Conservation (phyloP, 2,329 filamentous ascomycete genomes). For the Phialophora expanda region DNA sequence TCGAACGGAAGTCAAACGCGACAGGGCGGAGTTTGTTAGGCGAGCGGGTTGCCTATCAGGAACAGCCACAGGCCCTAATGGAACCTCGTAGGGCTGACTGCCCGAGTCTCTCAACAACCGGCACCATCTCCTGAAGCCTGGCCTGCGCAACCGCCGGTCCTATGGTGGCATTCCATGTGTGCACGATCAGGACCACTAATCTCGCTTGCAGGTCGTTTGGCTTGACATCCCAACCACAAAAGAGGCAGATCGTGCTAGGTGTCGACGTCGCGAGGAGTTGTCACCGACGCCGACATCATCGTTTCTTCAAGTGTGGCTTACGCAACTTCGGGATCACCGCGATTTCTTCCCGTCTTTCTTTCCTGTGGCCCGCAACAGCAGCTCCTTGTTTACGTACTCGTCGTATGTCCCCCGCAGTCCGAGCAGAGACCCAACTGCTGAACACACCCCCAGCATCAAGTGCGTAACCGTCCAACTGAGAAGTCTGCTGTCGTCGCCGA, state of each 20-base stretch:
- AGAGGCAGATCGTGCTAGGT: background rate
- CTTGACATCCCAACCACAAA: background rate
- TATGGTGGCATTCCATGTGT: background rate
- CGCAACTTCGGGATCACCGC: constrained; percentile 2
- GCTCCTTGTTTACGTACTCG: constrained; percentile 24
- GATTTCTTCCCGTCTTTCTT: constrained; percentile 1
- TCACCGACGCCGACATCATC: background rate
- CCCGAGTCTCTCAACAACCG: background rate
- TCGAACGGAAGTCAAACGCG: background rate
- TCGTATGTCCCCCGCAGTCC: constrained; percentile 27
- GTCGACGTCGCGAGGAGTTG: background rate
- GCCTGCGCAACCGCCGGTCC: background rate
- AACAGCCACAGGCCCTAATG: background rate
- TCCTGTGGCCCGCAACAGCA: background rate
- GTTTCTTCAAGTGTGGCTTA: background rate
- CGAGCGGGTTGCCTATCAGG: constrained; percentile 2
- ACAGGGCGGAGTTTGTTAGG: constrained; percentile 4
- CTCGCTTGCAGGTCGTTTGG: background rate
- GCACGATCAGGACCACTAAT: background rate
- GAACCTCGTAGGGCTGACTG: constrained; percentile 15
- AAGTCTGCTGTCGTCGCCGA: constrained; percentile 27
- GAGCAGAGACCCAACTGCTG: constrained; percentile 19
- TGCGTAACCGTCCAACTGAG: constrained; percentile 31
- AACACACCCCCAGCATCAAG: constrained; percentile 16
- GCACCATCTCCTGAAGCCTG: background rate